Conservation (phyloP, 192 early-diverging fungal genomes). For the Obelidium mucronatum region DNA sequence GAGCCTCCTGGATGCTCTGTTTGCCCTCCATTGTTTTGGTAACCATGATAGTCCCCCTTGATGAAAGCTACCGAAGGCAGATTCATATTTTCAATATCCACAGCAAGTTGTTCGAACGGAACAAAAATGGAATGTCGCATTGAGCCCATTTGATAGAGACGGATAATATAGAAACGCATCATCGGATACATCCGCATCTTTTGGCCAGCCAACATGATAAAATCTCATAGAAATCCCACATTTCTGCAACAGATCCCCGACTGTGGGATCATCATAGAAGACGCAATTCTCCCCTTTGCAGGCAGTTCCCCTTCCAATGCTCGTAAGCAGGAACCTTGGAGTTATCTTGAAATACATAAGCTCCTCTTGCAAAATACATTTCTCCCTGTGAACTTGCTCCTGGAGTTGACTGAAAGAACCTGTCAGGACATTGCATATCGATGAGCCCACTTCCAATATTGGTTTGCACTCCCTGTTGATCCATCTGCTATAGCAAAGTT, state of each 20-base stretch:
- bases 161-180: constrained; percentile 20
- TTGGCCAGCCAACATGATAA: neutral
- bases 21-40: neutral
- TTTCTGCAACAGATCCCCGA: neutral
- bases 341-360: constrained; percentile 32
- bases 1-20: constrained; percentile 32
- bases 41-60: neutral
- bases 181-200: constrained; percentile 6
- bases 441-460: constrained; percentile 28
- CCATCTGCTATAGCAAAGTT: constrained; percentile 34
- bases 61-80: constrained; percentile 32
- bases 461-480: neutral
- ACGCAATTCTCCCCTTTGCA: too few relatives aligned
- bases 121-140: constrained; percentile 12
- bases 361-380: constrained; percentile 31
- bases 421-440: constrained; percentile 35
- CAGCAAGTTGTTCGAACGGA: neutral
- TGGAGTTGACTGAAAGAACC: constrained; percentile 28
- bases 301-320: too few relatives aligned
- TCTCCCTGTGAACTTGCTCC: constrained; percentile 22
- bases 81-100: constrained; percentile 2
- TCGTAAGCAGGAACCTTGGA: neutral
- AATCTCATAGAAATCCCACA: neutral
- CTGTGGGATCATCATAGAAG: constrained; percentile 2
- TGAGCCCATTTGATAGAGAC: neutral